phyloP scores from a whole-genome alignment of 2,329 filamentous ascomycete species.

The Hypoxylon sp. region DNA sequence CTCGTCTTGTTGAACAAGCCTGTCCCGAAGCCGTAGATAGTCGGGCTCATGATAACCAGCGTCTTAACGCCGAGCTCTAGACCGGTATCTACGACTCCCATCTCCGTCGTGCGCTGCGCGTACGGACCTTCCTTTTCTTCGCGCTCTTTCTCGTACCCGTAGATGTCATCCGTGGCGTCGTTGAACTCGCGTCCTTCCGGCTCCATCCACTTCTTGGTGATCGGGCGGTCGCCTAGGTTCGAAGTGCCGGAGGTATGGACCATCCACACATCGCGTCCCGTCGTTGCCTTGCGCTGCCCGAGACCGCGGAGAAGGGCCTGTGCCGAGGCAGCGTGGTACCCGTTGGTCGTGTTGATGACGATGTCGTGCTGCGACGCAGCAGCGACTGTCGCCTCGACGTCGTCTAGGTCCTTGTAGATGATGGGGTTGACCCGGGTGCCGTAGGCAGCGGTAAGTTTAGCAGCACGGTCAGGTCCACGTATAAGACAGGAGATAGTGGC shows the following conservation, averaged over 20 bases:
- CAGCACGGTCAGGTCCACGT: constrained; percentile 42
- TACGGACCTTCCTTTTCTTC: constrained; percentile 55
- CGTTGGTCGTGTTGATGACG: constrained; percentile 60
- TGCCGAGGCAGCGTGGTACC: constrained; percentile 56
- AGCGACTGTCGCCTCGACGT: constrained; percentile 40
- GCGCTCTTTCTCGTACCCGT: constrained; percentile 55
- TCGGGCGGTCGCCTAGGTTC: constrained; percentile 59
- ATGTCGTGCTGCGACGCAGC: constrained; percentile 48
- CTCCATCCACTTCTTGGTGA: constrained; percentile 49
- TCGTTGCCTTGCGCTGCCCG: constrained; percentile 51
- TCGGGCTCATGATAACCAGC: constrained; percentile 60
- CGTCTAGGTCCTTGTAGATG: constrained; percentile 45
- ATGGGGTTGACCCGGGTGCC: constrained; percentile 44
- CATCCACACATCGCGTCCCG: constrained; percentile 54
- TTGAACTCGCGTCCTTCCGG: constrained; percentile 51
- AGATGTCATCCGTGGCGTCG: constrained; percentile 60
- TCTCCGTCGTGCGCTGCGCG: constrained; percentile 59
- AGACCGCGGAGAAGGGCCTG: constrained; percentile 60
- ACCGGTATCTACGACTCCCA: constrained; percentile 58
- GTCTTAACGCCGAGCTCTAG: constrained; percentile 58
- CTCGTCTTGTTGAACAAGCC: constrained; percentile 58
- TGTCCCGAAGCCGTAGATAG: constrained; percentile 61
- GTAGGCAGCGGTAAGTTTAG: constrained; percentile 38
- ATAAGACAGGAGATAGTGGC: constrained; percentile 44
- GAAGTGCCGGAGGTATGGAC: constrained; percentile 61